phyloP scores from a whole-genome alignment of 2,329 filamentous ascomycete species.

The Colletotrichum sansevieriae region DNA sequence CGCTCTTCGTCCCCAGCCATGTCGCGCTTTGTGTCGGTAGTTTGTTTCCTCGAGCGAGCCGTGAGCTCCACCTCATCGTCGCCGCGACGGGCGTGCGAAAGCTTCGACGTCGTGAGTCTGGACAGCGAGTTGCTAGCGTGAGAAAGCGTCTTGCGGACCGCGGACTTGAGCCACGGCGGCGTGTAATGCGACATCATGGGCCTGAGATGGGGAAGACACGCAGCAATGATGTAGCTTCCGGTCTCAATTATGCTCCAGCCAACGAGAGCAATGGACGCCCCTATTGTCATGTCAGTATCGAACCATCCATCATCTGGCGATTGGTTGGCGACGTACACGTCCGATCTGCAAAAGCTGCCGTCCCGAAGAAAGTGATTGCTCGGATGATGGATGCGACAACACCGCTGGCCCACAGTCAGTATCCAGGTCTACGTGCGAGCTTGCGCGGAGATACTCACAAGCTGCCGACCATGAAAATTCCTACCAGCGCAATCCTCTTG shows the following conservation, averaged over 20 bases:
- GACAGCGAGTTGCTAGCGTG: constrained; percentile 33
- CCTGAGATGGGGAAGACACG: constrained; percentile 44
- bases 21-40: neutral
- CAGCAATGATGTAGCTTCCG: constrained; percentile 45
- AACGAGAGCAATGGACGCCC: constrained; percentile 38
- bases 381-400: constrained; percentile 36
- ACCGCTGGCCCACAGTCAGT: constrained; percentile 4
- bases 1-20: constrained; percentile 27
- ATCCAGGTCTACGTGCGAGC: neutral
- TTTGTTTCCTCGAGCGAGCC: constrained; percentile 18
- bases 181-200: constrained; percentile 43
- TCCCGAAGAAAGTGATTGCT: constrained; percentile 33
- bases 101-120: constrained; percentile 14
- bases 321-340: constrained; percentile 1
- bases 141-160: constrained; percentile 33
- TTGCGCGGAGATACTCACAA: constrained; percentile 42
- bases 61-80: constrained; percentile 38
- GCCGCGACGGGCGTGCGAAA: neutral
- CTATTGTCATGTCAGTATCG: constrained; percentile 1
- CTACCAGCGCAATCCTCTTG: constrained; percentile 46
- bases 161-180: constrained; percentile 36
- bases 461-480: constrained; percentile 47
- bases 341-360: constrained; percentile 33
- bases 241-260: constrained; percentile 40
- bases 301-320: too few relatives aligned